Evolutionary conservation across 441 rosid genomes (phyloP).

Genomic region (Jatropha podagrica): DNA sequence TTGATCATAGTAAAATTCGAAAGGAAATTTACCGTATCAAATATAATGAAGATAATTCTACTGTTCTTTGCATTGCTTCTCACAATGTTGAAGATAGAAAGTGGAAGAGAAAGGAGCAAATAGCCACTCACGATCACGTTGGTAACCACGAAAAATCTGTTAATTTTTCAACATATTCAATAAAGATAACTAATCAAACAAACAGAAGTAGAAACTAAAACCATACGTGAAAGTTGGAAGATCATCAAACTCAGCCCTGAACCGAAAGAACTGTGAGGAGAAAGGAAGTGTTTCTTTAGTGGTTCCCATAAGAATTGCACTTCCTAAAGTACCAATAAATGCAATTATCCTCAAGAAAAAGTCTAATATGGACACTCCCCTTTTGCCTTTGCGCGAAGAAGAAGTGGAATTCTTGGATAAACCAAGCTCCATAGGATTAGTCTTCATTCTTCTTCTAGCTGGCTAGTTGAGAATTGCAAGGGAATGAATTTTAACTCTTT

Average conservation of each 20-base stretch:
- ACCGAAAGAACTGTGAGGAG: conserved; percentile 41
- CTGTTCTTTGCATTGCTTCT: conserved; percentile 32
- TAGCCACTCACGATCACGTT: conserved; percentile 35
- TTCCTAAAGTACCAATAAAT: conserved; percentile 29
- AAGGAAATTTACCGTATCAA: conserved; percentile 25
- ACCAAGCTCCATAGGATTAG: conserved; percentile 11
- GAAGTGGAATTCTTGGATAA: not conserved
- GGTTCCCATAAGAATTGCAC: conserved; percentile 47
- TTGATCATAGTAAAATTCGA: no score
- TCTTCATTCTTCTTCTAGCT: conserved; percentile 13
- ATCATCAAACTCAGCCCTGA: conserved; percentile 41
- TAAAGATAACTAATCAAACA: not conserved
- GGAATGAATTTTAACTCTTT: no score
- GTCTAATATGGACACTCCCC: conserved; percentile 30
- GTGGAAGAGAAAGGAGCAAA: conserved; percentile 36
- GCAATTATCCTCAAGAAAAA: conserved; percentile 37
- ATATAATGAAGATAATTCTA: conserved; percentile 25
- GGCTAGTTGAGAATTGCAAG: not conserved
- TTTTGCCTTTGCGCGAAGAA: not conserved
- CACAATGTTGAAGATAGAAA: conserved; percentile 37
- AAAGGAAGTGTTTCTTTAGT: conserved; percentile 48
- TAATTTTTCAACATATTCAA: not conserved
- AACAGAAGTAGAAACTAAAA: not conserved
- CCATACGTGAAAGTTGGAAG: conserved; percentile 45
- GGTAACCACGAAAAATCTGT: conserved; percentile 41